Conservation (phyloP, 345 rosid genomes). For the Acer yangbiense region DNA sequence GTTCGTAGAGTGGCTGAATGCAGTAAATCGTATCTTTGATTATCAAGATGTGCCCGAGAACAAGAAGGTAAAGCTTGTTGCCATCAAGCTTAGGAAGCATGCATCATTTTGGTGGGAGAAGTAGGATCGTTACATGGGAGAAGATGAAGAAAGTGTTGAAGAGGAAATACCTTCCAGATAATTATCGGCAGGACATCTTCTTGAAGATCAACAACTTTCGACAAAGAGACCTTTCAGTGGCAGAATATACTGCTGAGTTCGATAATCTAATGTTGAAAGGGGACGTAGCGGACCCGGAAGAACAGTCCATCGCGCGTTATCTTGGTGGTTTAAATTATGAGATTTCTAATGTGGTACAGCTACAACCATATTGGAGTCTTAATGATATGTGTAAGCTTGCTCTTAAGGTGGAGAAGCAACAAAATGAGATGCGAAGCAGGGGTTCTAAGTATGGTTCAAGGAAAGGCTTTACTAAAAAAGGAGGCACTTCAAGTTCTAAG, state of each 20-base stretch:
- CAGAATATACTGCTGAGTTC: background rate
- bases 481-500: no score
- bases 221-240: background rate
- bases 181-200: background rate
- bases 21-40: no score
- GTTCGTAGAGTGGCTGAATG: no score
- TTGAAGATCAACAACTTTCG: background rate
- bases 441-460: no score
- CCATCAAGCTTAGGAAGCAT: no score
- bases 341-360: background rate
- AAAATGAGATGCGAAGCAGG: background rate
- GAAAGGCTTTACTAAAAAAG: no score
- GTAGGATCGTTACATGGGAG: no score
- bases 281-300: background rate
- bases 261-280: background rate
- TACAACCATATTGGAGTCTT: background rate
- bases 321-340: background rate
- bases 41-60: no score
- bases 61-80: no score
- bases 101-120: no score
- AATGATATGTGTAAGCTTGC: background rate
- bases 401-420: background rate
- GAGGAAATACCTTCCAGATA: background rate
- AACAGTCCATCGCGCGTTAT: background rate
- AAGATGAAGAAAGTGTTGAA: no score